A percentile compares a stretch with the other conserved stretches of the same genome.
Evolutionary conservation across 2,329 filamentous ascomycete genomes (phyloP).

Genomic region (Alternaria postmessia): DNA sequence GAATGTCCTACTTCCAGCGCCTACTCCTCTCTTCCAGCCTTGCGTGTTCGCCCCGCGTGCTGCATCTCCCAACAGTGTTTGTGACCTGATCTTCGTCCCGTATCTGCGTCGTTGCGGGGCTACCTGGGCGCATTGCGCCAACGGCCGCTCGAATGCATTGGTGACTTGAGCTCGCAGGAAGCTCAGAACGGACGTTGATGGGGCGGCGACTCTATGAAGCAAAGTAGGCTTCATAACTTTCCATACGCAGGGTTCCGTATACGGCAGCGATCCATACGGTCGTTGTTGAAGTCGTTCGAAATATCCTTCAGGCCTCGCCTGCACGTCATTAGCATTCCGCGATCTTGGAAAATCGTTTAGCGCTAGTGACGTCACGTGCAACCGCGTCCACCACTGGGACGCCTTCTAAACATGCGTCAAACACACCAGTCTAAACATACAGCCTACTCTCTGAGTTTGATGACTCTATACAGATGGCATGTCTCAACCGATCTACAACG

Average conservation of each 20-base stretch:
- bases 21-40: background rate
- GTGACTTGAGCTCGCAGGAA: constrained; percentile 48
- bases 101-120: constrained; percentile 29
- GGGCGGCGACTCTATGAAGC: constrained; percentile 42
- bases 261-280: constrained; percentile 41
- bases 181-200: constrained; percentile 49
- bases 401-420: background rate
- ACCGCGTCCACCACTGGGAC: background rate
- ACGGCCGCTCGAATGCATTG: constrained; percentile 39
- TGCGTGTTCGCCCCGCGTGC: constrained; percentile 6
- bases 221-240: constrained; percentile 50
- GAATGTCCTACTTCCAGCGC: constrained; percentile 7
- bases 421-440: background rate
- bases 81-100: constrained; percentile 13
- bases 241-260: constrained; percentile 27
- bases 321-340: constrained; percentile 25
- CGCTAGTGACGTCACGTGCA: constrained; percentile 44
- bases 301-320: constrained; percentile 13
- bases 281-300: constrained; percentile 18
- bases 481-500: constrained; percentile 55
- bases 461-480: constrained; percentile 20
- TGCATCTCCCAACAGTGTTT: background rate
- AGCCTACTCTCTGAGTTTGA: background rate
- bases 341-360: constrained; percentile 27
- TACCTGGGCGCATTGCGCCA: constrained; percentile 32